Base-by-base conservation (phyloP, 352 stramenopile genomes). In the Phytophthora tentaculata region DNA sequence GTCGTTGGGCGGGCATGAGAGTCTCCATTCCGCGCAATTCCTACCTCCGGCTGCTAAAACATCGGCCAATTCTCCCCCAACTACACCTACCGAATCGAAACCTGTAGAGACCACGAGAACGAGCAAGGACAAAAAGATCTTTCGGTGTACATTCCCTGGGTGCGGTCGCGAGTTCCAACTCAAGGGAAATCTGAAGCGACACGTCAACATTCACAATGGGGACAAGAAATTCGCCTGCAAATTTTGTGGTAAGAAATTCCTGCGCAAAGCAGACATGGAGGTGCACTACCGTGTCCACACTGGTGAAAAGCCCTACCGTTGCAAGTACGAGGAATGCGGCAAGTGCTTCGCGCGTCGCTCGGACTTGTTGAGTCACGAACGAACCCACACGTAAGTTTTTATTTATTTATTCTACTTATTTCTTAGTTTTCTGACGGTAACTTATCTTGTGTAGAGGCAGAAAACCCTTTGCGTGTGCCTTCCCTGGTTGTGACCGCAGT, bases 251-350 rank as follows among this genome's bases (percentile, higher is more conserved):
- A 87, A 85, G 32, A 67, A 60, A 14, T 94, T 92, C 64, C 57
- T 90, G 45, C 81, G 83, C 24, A 94, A 92, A 65, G 86, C 84
- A 35, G 86, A 90, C 63, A 86, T 89, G 82, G 78, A 90, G 60
- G 82, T 90, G 17, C 85, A 93, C 64, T 81, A 85, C 43, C 81
- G 84, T 50, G 82, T 92, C 17, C 85, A 93, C 64, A 92, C 81
- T 20, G 85, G 83, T 35, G 84, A 92, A 68, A 93, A 93, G 62
- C 82, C 81, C n/a, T 91, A 90, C 50, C 53, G 60, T 14, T 93
- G 85, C 68, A 80, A 79, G 47, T 80, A 82, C 43, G 45, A 73
- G 14, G 58, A 76, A 8, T 93, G 85, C 49, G 75, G 65, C 59
- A 90, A 89, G 50, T 71, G 69, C 29, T 93, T 93, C 23, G 85